Evolutionary conservation across 345 rosid genomes (phyloP).

Genomic region (Aquilaria yunnanensis): DNA sequence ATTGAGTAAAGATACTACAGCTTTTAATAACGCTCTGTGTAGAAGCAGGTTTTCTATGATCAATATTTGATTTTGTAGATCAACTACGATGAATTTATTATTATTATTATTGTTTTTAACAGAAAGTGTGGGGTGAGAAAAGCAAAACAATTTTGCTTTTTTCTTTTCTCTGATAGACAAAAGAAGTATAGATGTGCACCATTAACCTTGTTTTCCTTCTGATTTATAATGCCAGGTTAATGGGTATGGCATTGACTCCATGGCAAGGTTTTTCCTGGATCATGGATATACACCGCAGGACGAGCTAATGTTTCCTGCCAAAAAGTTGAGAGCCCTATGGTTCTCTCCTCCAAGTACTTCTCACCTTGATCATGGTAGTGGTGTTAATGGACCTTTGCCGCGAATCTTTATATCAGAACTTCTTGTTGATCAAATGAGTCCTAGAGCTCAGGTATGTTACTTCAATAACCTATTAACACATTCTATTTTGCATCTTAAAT

Average conservation of each 20-base stretch:
- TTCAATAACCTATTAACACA: not conserved
- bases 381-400: conserved; percentile 73
- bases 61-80: too few relatives aligned
- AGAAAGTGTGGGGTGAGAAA: too few relatives aligned
- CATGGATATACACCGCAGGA: conserved; percentile 70
- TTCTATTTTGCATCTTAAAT: not conserved
- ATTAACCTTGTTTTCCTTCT: not conserved
- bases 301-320: conserved; percentile 85
- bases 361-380: conserved; percentile 30
- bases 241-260: conserved; percentile 78
- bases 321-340: conserved; percentile 89
- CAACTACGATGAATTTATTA: too few relatives aligned
- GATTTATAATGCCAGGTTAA: conserved; percentile 33
- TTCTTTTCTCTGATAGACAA: not conserved
- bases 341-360: conserved; percentile 69
- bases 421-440: conserved; percentile 71
- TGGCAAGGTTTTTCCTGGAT: conserved; percentile 74
- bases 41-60: not conserved
- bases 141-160: not conserved
- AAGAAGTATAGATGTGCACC: not conserved
- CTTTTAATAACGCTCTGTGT: not conserved
- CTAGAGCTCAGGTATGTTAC: conserved; percentile 59
- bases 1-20: not conserved
- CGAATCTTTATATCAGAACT: conserved; percentile 92
- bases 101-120: too few relatives aligned